A percentile compares a stretch with the other conserved stretches of the same genome.
These are phyloP conservation scores for Phylloporus sp. DNA, from an alignment of 768 basidiomycete genomes.

Conservation along the genomic window DNA sequence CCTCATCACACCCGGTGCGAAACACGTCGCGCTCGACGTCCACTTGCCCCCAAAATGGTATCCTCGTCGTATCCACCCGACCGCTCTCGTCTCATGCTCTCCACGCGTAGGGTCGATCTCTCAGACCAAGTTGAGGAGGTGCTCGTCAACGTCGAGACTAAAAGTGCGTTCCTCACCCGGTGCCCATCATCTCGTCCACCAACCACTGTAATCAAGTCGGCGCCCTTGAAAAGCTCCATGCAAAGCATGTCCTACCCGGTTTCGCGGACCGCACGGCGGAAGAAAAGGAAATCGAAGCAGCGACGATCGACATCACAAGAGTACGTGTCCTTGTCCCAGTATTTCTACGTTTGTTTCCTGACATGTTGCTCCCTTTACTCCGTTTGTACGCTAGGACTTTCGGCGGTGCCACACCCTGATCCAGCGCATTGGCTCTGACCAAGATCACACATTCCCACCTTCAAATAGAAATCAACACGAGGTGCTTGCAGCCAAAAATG, in stretches of 20 bases:
- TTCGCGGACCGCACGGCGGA: slow-evolving; percentile 93
- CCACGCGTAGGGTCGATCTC: slow-evolving; percentile 72
- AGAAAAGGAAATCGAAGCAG: slow-evolving; percentile 86
- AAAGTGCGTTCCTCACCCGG: slow-evolving; percentile 54
- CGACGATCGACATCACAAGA: slow-evolving; percentile 84
- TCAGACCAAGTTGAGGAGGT: slow-evolving; percentile 86
- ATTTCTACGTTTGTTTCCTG: slow-evolving; percentile 1
- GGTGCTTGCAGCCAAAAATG: slow-evolving; percentile 78
- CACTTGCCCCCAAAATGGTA: slow-evolving; percentile 86
- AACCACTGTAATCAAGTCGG: slow-evolving; percentile 49
- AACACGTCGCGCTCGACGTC: slow-evolving; percentile 50
- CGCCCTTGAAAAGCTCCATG: slow-evolving; percentile 91
- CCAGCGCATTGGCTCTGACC: slow-evolving; percentile 61
- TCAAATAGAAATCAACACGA: slow-evolving; percentile 44
- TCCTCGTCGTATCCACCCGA: background rate
- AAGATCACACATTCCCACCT: slow-evolving; percentile 63
- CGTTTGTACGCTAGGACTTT: slow-evolving; percentile 29
- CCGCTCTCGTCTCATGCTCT: slow-evolving; percentile 12
- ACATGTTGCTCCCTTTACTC: slow-evolving; percentile 10
- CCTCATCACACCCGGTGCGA: slow-evolving; percentile 44
- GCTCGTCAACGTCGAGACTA: slow-evolving; percentile 59
- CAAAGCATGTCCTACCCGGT: slow-evolving; percentile 92
- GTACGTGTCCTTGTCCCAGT: slow-evolving; percentile 39
- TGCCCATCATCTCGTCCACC: slow-evolving; percentile 9
- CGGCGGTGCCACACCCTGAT: slow-evolving; percentile 45